Conservation (phyloP, 352 stramenopile species). For the Detonula confervacea region DNA sequence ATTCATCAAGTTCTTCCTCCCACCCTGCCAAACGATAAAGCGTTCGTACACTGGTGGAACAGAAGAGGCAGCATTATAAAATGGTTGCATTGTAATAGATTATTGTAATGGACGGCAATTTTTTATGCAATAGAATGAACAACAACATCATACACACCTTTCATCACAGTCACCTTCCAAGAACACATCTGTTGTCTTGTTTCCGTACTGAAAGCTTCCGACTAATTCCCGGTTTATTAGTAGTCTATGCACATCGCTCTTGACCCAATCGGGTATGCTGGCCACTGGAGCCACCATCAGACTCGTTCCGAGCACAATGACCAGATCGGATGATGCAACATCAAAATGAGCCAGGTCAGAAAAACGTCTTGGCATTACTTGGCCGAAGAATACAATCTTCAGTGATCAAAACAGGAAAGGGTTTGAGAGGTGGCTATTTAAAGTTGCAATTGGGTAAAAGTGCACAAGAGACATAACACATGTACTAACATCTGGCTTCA, state of each 20-base stretch:
- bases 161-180: constrained; percentile 61
- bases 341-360: constrained; percentile 84
- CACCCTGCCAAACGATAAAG: constrained; percentile 48
- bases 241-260: constrained; percentile 24
- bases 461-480: too few relatives aligned
- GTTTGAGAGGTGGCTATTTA: too few relatives aligned
- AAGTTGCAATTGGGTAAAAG: too few relatives aligned
- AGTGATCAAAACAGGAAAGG: too few relatives aligned
- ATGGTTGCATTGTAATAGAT: background rate
- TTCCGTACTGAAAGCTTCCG: constrained; percentile 42
- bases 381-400: constrained; percentile 96
- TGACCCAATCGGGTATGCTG: constrained; percentile 53
- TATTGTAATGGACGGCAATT: background rate
- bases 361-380: constrained; percentile 90
- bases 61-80: background rate
- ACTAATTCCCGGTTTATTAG: constrained; percentile 64
- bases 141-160: constrained; percentile 26
- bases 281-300: constrained; percentile 94
- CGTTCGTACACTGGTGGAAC: constrained; percentile 29
- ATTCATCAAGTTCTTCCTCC: constrained; percentile 53
- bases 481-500: constrained; percentile 95
- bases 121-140: too few relatives aligned
- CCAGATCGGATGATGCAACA: constrained; percentile 82
- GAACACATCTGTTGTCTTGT: constrained; percentile 51
- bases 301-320: constrained; percentile 96